Evolutionary conservation across 345 rosid genomes (phyloP).

Genomic region (Moringa oleifera): DNA sequence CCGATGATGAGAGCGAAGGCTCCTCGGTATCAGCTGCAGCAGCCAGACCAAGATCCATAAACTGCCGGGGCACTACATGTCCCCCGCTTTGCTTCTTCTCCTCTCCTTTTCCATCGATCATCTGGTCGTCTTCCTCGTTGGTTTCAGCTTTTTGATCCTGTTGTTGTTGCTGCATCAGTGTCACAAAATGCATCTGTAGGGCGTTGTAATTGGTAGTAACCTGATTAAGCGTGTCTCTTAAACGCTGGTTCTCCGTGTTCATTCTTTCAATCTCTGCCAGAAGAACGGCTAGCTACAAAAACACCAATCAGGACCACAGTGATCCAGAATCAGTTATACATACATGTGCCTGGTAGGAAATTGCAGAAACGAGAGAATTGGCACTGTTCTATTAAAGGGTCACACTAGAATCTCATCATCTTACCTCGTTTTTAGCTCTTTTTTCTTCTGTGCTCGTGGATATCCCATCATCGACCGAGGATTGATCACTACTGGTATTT

Average conservation of each 20-base stretch:
- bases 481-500: conserved; percentile 56
- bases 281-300: conserved; percentile 36
- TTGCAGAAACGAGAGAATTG: no score
- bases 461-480: conserved; percentile 56
- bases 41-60: conserved; percentile 49
- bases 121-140: background rate
- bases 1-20: conserved; percentile 42
- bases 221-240: conserved; percentile 35
- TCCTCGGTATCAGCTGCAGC: conserved; percentile 27
- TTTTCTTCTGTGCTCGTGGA: conserved; percentile 45
- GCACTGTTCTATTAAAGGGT: background rate
- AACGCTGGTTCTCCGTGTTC: conserved; percentile 46
- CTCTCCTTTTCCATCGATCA: conserved; percentile 7
- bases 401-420: background rate
- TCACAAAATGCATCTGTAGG: conserved; percentile 38
- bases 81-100: conserved; percentile 23
- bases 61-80: conserved; percentile 33
- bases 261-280: conserved; percentile 45
- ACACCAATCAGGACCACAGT: background rate
- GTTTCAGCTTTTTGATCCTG: background rate
- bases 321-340: background rate
- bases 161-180: conserved; percentile 26
- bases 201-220: conserved; percentile 40
- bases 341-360: no score
- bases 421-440: conserved; percentile 45